Base-by-base conservation (phyloP, 257 asterid genomes). In the Knoxia roxburghii region DNA sequence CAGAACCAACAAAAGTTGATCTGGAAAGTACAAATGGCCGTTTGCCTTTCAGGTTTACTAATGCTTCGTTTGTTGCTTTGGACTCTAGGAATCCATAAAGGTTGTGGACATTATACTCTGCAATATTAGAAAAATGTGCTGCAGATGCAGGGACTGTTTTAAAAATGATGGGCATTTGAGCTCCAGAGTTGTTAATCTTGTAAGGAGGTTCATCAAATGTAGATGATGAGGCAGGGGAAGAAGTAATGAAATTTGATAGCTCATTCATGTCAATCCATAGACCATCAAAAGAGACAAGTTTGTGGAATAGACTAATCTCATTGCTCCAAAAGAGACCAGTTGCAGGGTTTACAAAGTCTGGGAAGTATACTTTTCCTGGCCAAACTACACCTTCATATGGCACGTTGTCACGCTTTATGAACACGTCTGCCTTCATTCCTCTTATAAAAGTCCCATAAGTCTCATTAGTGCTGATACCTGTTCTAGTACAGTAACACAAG, bases 201-300 rank as follows among this genome's bases (percentile, higher is more conserved):
- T 90, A 93, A 32, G 97, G 97, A 49, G 97, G 98, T 20, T 87
- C 75, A 40, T 90, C 97, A 7, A 87, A 56, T 27, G 74, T 51
- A 0, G 98, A 89, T 58, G 77, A 77, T 45, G 95, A 88, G 52
- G 75, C 73, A 18, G 86, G 64, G 27, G 87, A 76, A 21, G 96
- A 83, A 21, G 92, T 60, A 30, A 81, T 86, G 81, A 93, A 93
- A 69, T 93, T 93, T 32, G 99, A 84, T 27, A 82, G 0, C 65
- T 93, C 99, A 65, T 93, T 93, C 99, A 93, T 93, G 84, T 93
- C 99, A 29, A 93, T 79, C 99, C 99, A 93, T 6, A 93, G 81
- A 20, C 99, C 99, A 57, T 93, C 92, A 24, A 86, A 72, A 0
- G 94, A 84, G 33, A 90, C 80, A 71, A 73, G 26, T 15, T 86